Conservation (phyloP, 192 early-diverging fungal species). For the Podila horticola region DNA sequence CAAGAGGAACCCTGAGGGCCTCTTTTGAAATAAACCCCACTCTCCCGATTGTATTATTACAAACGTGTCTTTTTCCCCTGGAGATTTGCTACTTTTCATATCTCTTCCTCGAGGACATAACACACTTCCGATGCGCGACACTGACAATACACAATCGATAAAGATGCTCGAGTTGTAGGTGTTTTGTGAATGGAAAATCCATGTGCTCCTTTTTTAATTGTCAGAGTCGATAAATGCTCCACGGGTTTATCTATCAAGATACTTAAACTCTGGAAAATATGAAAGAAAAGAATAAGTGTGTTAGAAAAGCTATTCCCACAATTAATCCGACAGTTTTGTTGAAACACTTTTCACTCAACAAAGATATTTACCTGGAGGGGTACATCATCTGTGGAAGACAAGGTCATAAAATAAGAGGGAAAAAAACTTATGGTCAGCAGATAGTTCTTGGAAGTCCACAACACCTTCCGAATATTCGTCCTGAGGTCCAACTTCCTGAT, state of each 20-base stretch:
- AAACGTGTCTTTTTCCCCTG: too few relatives aligned
- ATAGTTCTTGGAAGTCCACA: neutral
- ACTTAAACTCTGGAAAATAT: conserved; percentile 44
- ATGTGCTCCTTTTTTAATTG: conserved; percentile 24
- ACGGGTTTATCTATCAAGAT: conserved; percentile 42
- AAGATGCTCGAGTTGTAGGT: neutral
- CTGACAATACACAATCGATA: neutral
- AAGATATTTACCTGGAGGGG: conserved; percentile 45
- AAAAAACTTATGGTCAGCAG: neutral
- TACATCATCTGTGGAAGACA: conserved; percentile 45
- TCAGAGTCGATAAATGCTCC: conserved; percentile 52
- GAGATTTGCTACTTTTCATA: too few relatives aligned
- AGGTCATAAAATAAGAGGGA: neutral
- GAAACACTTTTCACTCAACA: neutral
- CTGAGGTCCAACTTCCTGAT: neutral
- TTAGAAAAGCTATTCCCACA: conserved; percentile 1
- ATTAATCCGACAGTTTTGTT: neutral
- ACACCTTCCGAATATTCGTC: too few relatives aligned
- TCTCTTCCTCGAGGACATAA: too few relatives aligned
- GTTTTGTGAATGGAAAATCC: neutral
- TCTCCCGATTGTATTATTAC: too few relatives aligned
- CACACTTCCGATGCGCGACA: too few relatives aligned
- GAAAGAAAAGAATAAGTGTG: neutral
- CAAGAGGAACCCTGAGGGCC: neutral
- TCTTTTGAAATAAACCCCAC: neutral